Evolutionary conservation across 2,329 filamentous ascomycete species (phyloP).

Genomic region (Talaromyces pinophilus): DNA sequence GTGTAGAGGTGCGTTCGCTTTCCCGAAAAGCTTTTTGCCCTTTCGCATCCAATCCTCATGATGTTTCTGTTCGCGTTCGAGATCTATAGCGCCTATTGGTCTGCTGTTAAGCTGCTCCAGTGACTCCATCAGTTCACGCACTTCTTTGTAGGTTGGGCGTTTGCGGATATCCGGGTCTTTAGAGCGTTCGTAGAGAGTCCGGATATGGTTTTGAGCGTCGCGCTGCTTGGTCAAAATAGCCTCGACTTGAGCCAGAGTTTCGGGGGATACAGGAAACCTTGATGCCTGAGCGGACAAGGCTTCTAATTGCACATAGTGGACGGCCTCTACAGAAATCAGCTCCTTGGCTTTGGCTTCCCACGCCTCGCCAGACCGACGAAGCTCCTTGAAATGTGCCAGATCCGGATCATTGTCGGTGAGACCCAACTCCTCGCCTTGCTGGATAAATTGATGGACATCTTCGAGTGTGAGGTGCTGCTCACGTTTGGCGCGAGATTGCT

Average conservation of each 20-base stretch:
- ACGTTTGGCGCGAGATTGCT: constrained; percentile 69
- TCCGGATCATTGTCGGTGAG: constrained; percentile 80
- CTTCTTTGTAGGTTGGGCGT: constrained; percentile 83
- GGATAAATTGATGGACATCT: constrained; percentile 77
- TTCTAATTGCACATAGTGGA: constrained; percentile 94
- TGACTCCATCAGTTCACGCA: constrained; percentile 84
- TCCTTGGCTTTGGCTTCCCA: constrained; percentile 96
- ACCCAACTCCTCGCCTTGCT: constrained; percentile 72
- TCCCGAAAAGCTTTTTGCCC: constrained; percentile 96
- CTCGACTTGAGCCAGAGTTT: constrained; percentile 80
- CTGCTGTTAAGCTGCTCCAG: constrained; percentile 90
- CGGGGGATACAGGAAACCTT: constrained; percentile 74
- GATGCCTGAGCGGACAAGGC: constrained; percentile 82
- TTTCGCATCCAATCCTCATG: constrained; percentile 99
- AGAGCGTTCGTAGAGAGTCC: constrained; percentile 76
- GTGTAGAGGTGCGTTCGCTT: constrained; percentile 94
- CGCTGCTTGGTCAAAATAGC: constrained; percentile 93
- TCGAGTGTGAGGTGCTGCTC: constrained; percentile 69
- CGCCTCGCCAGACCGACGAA: constrained; percentile 72
- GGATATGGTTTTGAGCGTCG: constrained; percentile 85
- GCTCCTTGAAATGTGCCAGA: constrained; percentile 72
- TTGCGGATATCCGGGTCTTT: constrained; percentile 73
- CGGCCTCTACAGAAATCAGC: constrained; percentile 83
- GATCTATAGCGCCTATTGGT: constrained; percentile 82
- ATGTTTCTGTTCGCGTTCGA: constrained; percentile 90